Evolutionary conservation across 495 filamentous ascomycete species (phyloP).

Genomic region (Penicillium coprophilum): DNA sequence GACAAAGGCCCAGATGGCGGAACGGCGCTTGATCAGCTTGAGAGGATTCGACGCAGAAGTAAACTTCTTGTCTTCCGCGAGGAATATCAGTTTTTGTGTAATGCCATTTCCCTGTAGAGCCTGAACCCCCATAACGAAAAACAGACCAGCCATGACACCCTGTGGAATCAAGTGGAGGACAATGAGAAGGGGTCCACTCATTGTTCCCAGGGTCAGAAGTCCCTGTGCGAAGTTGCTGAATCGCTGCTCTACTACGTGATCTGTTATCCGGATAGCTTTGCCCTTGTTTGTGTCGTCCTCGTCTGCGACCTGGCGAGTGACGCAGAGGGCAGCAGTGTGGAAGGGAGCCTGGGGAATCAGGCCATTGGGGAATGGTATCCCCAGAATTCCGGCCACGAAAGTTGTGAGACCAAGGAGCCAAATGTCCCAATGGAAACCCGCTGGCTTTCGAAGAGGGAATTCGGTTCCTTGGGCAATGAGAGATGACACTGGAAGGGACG

Average conservation of each 20-base stretch:
- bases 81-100: constrained; percentile 75
- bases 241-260: constrained; percentile 87
- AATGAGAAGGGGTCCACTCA: constrained; percentile 79
- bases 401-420: constrained; percentile 91
- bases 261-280: constrained; percentile 59
- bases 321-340: constrained; percentile 82
- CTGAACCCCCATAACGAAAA: constrained; percentile 92
- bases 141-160: constrained; percentile 82
- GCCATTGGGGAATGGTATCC: constrained; percentile 89
- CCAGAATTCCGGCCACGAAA: constrained; percentile 76
- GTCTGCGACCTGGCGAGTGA: constrained; percentile 62
- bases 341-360: constrained; percentile 93
- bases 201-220: constrained; percentile 79
- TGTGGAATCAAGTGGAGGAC: constrained; percentile 86
- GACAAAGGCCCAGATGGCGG: constrained; percentile 74
- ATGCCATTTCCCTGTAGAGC: constrained; percentile 82
- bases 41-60: constrained; percentile 68
- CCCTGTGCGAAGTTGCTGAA: constrained; percentile 84
- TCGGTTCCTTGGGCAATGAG: constrained; percentile 91
- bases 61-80: constrained; percentile 64
- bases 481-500: constrained; percentile 60
- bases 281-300: constrained; percentile 59
- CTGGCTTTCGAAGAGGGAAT: constrained; percentile 87
- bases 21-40: constrained; percentile 55
- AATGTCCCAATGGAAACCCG: constrained; percentile 94